Evolutionary conservation across 192 early-diverging fungal species (phyloP), one percentile per base, ranked within the genome.

Genomic region (Dimargaris verticillata): DNA sequence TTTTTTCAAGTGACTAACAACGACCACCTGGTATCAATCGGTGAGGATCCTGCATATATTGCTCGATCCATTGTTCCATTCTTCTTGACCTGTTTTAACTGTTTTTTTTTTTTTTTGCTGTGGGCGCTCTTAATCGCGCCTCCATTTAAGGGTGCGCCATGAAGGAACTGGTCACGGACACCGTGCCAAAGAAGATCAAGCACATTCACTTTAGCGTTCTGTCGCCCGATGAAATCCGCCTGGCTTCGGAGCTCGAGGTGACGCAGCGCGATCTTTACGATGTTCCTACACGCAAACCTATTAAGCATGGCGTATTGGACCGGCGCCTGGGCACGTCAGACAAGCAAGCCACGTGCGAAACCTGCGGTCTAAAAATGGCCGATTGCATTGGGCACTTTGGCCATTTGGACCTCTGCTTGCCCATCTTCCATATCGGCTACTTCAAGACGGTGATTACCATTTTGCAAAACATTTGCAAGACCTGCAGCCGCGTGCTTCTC

Each of bases 341-440:
- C 67, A 95, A 95, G 67, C 68, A 70, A n/a, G 75, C 75, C 25
- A 74, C 68, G 5, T 99, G 96, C 74, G 82, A 90, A 53, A 99
- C 96, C 14, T 99, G 96, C 66, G 85, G 84, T 22, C 78, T 87
- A 67, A 77, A 77, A 61, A 76, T 89, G 66, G 74, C 86, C 66
- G 88, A 95, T 52, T 99, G 96, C 72, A 83, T 92, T 24, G 96
- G 96, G 38, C 96, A 99, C 76, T 99, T 84, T 77, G 96, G 94
- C 18, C 87, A 91, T 63, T 78, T 99, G 33, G 84, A 89, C 52
- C 78, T 99, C 11, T 86, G 84, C 44, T 72, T 97, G 51, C 96
- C 96, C 6, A 89, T 99, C 22, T 99, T 97, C 68, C 96, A 99
- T 50, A 91, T 93, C 77, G 96, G 96, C 49, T 99, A 92, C 73